Evolutionary conservation across 768 basidiomycete species (phyloP), one percentile per base, ranked within the genome.

Genomic region (Lactarius deliciosus): DNA sequence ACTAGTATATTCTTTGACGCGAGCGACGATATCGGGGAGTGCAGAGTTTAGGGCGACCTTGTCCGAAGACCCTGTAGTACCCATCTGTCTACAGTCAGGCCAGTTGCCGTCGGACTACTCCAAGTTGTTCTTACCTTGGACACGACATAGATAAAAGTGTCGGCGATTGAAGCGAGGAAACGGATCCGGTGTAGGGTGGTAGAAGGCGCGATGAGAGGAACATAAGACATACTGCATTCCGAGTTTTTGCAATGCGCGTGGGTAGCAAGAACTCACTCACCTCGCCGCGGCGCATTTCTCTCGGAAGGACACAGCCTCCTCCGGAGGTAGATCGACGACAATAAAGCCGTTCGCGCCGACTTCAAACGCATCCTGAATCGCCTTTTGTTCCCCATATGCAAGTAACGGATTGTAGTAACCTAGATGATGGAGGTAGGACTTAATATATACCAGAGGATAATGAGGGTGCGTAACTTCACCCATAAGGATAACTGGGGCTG

Each of bases 321-420:
- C 96, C 16, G 97, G 97, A 40, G 97, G 97, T 34, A 98, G 86
- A 75, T 99, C 97, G 30, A 98, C 96, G 79, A 99, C 87, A 71
- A 98, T 96, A 75, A 95, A 99, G 1, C 97, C 97, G 76, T 96
- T 98, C 0, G 94, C 97, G 18, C 96, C 96, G 20, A 94, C 94
- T 64, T 88, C 87, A 56, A 79, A 82, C 2, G 95, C 96, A 75
- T 97, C 96, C 62, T 88, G 85, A 30, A 98, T 94, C 5, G 96
- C 91, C 75, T 87, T 91, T 67, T 96, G 92, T 78, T 99, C 97
- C 3, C 95, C 95, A 72, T 98, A 96, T 0, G 96, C 93, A 53
- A 98, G 82, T 41, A 98, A 76, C 16, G 97, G 96, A 75, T 99
- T 99, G 78, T 97, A 98, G 79, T 99, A 99, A 40, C 96, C 96